Percentiles rank a stretch among this genome's conserved stretches.
These are phyloP conservation scores for Phaeolepiota aurea DNA, from an alignment of 768 basidiomycete species.

Conservation along the genomic window DNA sequence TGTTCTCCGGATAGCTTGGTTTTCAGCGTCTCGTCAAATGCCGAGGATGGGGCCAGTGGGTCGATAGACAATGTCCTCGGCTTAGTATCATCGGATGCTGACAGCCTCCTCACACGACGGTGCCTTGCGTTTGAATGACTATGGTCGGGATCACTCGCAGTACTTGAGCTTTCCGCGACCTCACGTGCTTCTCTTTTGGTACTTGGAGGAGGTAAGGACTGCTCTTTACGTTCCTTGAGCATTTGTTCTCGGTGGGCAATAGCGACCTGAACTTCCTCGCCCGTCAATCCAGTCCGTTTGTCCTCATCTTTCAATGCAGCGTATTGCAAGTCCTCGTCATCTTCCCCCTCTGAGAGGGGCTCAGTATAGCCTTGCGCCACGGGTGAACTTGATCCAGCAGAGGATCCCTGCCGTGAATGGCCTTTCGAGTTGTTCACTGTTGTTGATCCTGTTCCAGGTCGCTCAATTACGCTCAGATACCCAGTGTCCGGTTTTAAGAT, in stretches of 20 bases:
- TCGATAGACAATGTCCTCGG: slow-evolving; percentile 55
- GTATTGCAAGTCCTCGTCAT: slow-evolving; percentile 67
- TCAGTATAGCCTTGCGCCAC: slow-evolving; percentile 61
- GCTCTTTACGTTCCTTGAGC: slow-evolving; percentile 38
- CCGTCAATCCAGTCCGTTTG: slow-evolving; percentile 68
- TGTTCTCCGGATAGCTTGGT: slow-evolving; percentile 46
- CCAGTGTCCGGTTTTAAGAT: slow-evolving; percentile 90
- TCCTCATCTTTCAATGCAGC: slow-evolving; percentile 81
- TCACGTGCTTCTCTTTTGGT: slow-evolving; percentile 6
- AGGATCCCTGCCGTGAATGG: slow-evolving; percentile 35
- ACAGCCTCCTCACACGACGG: slow-evolving; percentile 25
- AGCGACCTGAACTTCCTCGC: slow-evolving; percentile 72
- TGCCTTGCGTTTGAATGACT: slow-evolving; percentile 21
- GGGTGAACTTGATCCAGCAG: slow-evolving; percentile 33
- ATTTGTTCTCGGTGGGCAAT: slow-evolving; percentile 80
- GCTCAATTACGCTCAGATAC: slow-evolving; percentile 62
- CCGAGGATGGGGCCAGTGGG: slow-evolving; percentile 74
- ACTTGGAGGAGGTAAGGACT: background rate
- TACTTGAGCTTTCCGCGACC: too few relatives aligned
- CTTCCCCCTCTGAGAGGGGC: slow-evolving; percentile 93
- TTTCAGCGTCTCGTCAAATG: slow-evolving; percentile 80
- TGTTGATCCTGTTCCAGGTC: slow-evolving; percentile 40
- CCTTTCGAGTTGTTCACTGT: slow-evolving; percentile 33
- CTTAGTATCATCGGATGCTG: slow-evolving; percentile 15
- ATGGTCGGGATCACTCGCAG: background rate